Evolutionary conservation across 495 filamentous ascomycete genomes (phyloP), one percentile per base, ranked within the genome.

Genomic region (Aspergillus haitiensis): DNA sequence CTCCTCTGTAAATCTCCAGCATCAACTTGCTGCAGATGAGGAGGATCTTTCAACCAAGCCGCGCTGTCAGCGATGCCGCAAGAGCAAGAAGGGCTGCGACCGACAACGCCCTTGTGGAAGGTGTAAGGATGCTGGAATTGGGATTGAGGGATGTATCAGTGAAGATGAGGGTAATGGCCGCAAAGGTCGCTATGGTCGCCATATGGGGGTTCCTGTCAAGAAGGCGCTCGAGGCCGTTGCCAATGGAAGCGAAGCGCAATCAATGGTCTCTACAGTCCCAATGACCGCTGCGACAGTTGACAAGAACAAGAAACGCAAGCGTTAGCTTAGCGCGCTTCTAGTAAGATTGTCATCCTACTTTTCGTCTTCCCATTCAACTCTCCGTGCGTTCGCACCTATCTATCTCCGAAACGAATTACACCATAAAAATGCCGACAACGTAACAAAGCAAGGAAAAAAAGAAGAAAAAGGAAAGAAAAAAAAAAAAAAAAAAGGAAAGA

Each of bases 21-120:
- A 86, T 53, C 82, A 84, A 62, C 85, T 92, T 50, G 89, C 84
- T 48, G 85, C 85, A 5, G 94, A 96, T 60, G 90, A 96, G 45
- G 91, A 95, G 50, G 92, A 96, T 63, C 77, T 96, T 16, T 95
- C 91, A 1, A 91, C 88, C 39, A 97, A 97, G 75, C 94, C 94
- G 33, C 93, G 94, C 63, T 98, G 94, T 81, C 94, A 98, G 70
- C 90, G 94, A 47, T 98, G 94, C 79, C 88, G 94, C 61, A 98
- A 98, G 84, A 97, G 93, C 72, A 98, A 98, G 82, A 98, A 98
- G 75, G 94, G 94, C 6, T 98, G 94, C 70, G 95, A 98, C 78
- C 87, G 94, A 55, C 92, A 97, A 68, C 86, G 94, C 42, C 94
- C 94, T 10, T 98, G 94, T 68, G 89, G 90, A 39, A 84, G 94